Percentiles rank a stretch among this genome's conserved stretches.
phyloP scores from a whole-genome alignment of 352 stramenopile genomes.

The Pythium plurisporium region DNA sequence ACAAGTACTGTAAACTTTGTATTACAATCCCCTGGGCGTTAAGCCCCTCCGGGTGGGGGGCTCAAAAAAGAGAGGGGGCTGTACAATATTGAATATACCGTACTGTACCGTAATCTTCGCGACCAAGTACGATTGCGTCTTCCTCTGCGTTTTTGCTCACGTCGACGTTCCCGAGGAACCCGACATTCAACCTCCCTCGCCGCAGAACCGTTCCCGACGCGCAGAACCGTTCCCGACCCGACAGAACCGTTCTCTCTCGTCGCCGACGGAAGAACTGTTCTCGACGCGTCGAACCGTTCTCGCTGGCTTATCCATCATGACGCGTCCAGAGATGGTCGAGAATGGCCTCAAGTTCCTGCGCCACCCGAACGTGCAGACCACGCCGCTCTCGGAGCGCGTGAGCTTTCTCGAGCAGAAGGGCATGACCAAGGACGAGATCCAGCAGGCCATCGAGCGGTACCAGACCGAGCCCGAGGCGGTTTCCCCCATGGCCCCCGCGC shows the following conservation, averaged over 20 bases:
- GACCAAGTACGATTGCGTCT: not conserved
- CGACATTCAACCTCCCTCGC: slow-evolving; percentile 5
- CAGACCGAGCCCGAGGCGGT: slow-evolving; percentile 15
- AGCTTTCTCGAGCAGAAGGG: slow-evolving; percentile 79
- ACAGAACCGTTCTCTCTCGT: not conserved
- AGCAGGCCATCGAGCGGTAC: slow-evolving; percentile 60
- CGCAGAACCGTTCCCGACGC: no score
- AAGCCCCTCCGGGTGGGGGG: no score
- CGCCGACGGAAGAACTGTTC: not conserved
- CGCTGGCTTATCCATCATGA: not conserved
- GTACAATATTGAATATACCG: no score
- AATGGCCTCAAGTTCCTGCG: slow-evolving; percentile 81
- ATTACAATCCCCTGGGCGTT: no score
- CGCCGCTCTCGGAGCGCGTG: slow-evolving; percentile 70
- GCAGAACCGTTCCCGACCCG: no score
- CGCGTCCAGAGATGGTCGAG: slow-evolving; percentile 62
- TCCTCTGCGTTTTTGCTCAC: slow-evolving; percentile 8
- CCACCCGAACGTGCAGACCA: slow-evolving; percentile 78
- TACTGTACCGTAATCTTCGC: no score
- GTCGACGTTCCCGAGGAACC: not conserved
- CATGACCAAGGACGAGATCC: slow-evolving; percentile 74
- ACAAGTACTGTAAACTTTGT: no score
- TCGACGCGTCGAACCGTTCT: not conserved
- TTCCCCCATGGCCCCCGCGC: no score
- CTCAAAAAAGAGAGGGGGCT: no score